Percentiles rank a stretch among this genome's conserved stretches.
Conservation (phyloP, 2,329 filamentous ascomycete genomes). For the Talaromyces albobiverticillius region DNA sequence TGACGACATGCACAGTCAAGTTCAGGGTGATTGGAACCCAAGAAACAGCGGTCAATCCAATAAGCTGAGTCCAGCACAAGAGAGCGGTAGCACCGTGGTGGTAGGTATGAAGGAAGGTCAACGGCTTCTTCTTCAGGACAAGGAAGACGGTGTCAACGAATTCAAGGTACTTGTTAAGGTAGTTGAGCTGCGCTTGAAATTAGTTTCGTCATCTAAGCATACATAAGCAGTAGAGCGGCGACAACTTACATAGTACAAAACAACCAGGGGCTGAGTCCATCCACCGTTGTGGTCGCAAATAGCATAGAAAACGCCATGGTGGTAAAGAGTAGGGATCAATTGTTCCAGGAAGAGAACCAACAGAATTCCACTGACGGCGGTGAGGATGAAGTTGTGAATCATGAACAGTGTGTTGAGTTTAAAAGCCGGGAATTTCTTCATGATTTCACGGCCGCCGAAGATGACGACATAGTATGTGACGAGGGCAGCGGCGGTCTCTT, state of each 20-base stretch:
- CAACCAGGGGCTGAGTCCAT: slow-evolving; percentile 90
- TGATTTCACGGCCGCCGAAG: slow-evolving; percentile 86
- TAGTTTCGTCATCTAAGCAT: slow-evolving; percentile 30
- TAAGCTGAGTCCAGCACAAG: slow-evolving; percentile 95
- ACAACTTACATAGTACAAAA: slow-evolving; percentile 87
- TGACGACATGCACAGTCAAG: slow-evolving; percentile 90
- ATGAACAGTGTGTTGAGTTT: slow-evolving; percentile 89
- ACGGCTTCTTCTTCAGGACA: slow-evolving; percentile 98
- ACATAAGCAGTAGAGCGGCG: neutral
- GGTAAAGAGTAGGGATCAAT: slow-evolving; percentile 75
- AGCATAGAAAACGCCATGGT: slow-evolving; percentile 79
- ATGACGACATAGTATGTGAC: slow-evolving; percentile 89
- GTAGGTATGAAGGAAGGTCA: slow-evolving; percentile 99
- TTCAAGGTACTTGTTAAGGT: slow-evolving; percentile 96
- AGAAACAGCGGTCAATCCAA: slow-evolving; percentile 87
- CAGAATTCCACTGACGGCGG: slow-evolving; percentile 75
- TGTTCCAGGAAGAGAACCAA: slow-evolving; percentile 88
- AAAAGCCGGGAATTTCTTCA: slow-evolving; percentile 81
- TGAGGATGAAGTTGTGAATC: slow-evolving; percentile 95
- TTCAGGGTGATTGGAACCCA: slow-evolving; percentile 95
- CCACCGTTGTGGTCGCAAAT: slow-evolving; percentile 77
- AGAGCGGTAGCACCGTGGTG: slow-evolving; percentile 96
- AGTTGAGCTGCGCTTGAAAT: slow-evolving; percentile 70
- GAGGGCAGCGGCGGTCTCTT: slow-evolving; percentile 75
- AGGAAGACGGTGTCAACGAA: slow-evolving; percentile 94